A percentile compares a stretch with the other conserved stretches of the same genome.
phyloP scores from a whole-genome alignment of 768 basidiomycete species.

The Rhodotorula graminis region DNA sequence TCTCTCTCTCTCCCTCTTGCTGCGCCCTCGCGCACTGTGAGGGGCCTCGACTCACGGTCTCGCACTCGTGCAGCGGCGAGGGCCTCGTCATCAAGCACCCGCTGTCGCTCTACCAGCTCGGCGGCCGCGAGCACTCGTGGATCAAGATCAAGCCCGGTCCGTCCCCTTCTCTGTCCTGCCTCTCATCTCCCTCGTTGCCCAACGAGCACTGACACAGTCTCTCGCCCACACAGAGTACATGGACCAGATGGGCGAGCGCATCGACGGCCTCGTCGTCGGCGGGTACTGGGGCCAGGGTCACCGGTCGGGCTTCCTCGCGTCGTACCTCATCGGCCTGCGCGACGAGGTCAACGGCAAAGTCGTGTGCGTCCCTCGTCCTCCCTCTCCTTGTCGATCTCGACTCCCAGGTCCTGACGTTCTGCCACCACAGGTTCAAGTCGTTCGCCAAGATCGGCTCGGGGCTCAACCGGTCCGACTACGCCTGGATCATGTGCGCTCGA shows the following conservation, averaged over 20 bases:
- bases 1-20: neutral
- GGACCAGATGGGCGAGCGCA: constrained; percentile 89
- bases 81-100: constrained; percentile 89
- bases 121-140: constrained; percentile 87
- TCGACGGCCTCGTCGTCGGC: constrained; percentile 85
- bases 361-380: constrained; percentile 43
- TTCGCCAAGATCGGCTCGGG: constrained; percentile 91
- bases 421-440: constrained; percentile 52
- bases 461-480: constrained; percentile 75
- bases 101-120: constrained; percentile 70
- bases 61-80: constrained; percentile 77
- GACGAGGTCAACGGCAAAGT: constrained; percentile 57
- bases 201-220: neutral
- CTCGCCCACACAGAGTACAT: constrained; percentile 67
- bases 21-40: too few relatives aligned
- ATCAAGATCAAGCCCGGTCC: constrained; percentile 64
- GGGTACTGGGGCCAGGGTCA: constrained; percentile 84
- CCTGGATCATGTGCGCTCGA: constrained; percentile 59
- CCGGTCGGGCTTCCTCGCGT: constrained; percentile 82
- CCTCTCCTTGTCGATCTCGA: too few relatives aligned
- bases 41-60: too few relatives aligned
- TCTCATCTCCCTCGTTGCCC: too few relatives aligned
- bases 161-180: neutral
- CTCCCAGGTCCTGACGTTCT: too few relatives aligned
- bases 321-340: constrained; percentile 81